phyloP scores from a whole-genome alignment of 768 basidiomycete species.

The Russula foetens region DNA sequence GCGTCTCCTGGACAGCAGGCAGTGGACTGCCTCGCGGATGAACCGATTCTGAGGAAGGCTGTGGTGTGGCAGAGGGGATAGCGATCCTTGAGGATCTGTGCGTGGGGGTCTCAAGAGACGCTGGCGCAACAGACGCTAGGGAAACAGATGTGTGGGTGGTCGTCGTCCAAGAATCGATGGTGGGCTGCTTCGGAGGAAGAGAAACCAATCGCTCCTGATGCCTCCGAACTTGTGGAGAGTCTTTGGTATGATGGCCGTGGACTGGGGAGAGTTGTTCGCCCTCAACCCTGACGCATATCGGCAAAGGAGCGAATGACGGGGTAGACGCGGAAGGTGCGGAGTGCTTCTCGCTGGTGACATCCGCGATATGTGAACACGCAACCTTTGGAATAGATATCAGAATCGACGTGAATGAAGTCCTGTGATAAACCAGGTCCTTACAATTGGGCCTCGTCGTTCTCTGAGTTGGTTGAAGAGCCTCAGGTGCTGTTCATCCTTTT shows the following conservation, averaged over 20 bases:
- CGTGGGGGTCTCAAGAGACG: background rate
- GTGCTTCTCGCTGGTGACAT: background rate
- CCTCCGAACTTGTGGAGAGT: background rate
- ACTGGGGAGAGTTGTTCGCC: background rate
- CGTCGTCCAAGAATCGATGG: background rate
- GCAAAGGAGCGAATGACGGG: background rate
- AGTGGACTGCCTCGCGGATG: background rate
- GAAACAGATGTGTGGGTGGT: background rate
- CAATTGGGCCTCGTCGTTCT: background rate
- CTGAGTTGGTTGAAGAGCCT: background rate
- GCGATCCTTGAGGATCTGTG: background rate
- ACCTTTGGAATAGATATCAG: background rate
- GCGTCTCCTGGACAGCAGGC: background rate
- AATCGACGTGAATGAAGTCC: background rate
- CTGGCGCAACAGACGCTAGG: background rate
- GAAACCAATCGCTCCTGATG: background rate
- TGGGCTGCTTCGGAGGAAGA: background rate
- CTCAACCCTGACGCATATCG: background rate
- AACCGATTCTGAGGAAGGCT: background rate
- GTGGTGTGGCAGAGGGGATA: background rate
- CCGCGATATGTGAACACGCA: background rate
- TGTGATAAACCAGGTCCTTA: background rate
- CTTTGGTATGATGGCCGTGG: background rate
- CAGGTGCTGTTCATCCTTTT: background rate
- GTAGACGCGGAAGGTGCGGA: background rate